Evolutionary conservation across 1,139 yeast species (phyloP).

Genomic region (Kurtzmaniella quercitrusa): DNA sequence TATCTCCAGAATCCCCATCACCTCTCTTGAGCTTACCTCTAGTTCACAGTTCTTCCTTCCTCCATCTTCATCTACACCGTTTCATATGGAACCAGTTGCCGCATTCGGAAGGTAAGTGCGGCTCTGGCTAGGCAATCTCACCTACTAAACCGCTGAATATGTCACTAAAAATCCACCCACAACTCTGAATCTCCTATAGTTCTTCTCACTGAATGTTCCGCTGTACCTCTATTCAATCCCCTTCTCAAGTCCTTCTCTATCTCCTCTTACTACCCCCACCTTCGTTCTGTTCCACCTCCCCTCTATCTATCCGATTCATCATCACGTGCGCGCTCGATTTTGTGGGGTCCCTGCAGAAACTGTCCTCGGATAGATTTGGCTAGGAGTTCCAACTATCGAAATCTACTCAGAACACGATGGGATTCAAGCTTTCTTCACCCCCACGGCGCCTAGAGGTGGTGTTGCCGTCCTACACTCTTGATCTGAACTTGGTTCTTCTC

Average conservation of each 20-base stretch:
- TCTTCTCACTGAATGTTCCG: no score
- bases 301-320: background rate
- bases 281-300: no score
- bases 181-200: background rate
- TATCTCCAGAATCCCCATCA: background rate
- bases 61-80: background rate
- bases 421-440: background rate
- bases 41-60: background rate
- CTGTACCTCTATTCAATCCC: no score
- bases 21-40: background rate
- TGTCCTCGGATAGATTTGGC: background rate
- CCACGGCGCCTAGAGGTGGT: constrained; percentile 16
- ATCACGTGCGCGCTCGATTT: background rate
- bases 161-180: background rate
- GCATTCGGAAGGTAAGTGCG: background rate
- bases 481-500: constrained; percentile 46
- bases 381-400: background rate
- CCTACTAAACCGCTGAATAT: background rate
- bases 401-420: background rate
- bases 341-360: background rate
- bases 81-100: background rate
- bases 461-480: constrained; percentile 40
- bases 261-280: no score
- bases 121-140: background rate
- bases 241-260: background rate